These are phyloP conservation scores for Physcomitrium patens DNA, from an alignment of 225 moss, liverwort and hornwort species.

Conservation along the genomic window DNA sequence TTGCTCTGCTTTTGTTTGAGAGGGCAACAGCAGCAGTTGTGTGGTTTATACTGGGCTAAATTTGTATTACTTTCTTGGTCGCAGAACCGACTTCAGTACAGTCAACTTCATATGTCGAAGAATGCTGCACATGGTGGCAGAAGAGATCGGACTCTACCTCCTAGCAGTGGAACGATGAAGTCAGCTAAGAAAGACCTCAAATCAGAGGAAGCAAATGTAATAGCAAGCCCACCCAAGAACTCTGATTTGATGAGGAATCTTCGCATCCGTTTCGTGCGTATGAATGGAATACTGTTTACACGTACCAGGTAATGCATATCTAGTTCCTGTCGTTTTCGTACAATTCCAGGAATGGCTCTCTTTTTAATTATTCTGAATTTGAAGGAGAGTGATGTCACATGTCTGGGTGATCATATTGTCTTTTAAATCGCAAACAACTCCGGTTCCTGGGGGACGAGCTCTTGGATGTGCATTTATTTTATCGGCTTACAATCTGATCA, in stretches of 20 bases:
- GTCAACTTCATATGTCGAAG: constrained; percentile 61
- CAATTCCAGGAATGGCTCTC: constrained; percentile 12
- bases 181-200: constrained; percentile 72
- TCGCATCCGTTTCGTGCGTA: constrained; percentile 89
- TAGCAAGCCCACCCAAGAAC: constrained; percentile 27
- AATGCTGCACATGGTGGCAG: constrained; percentile 61
- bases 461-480: constrained; percentile 9
- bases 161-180: constrained; percentile 82
- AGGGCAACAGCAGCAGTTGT: constrained; percentile 12
- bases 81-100: constrained; percentile 93
- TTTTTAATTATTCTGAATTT: constrained; percentile 11
- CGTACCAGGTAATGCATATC: constrained; percentile 77
- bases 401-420: constrained; percentile 1
- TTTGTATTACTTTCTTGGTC: constrained; percentile 21
- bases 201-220: constrained; percentile 63
- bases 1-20: constrained; percentile 21
- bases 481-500: neutral
- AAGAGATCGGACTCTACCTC: constrained; percentile 71
- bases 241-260: constrained; percentile 71
- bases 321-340: neutral
- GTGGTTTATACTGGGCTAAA: constrained; percentile 4
- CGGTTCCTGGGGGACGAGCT: constrained; percentile 5
- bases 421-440: neutral
- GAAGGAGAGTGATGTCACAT: constrained; percentile 12
- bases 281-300: constrained; percentile 95